Evolutionary conservation across 2,329 filamentous ascomycete species (phyloP), one percentile per base, ranked within the genome.

Genomic region (Claviceps sp.): DNA sequence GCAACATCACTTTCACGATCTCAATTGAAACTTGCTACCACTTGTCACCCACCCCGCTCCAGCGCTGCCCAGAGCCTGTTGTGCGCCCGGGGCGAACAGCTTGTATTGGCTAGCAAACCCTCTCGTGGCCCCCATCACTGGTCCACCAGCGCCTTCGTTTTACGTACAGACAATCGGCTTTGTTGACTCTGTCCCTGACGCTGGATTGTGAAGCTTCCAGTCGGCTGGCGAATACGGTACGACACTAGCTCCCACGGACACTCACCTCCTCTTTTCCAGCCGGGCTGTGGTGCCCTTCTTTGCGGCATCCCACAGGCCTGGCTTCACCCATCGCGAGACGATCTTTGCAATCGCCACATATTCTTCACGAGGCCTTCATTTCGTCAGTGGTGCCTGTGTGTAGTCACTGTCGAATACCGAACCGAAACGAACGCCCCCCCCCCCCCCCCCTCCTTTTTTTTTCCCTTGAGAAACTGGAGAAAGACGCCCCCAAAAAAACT

Each of bases 111-210:
- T 58, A 58, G 56, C 52, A 54, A 52, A 50, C 50, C 56, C 47
- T 54, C 40, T 48, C 55, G 24, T 51, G 37, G 26, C 55, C 57
- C 54, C 45, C 45, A 57, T 58, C 52, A 47, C 56, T 55, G 62
- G 60, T 62, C 64, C 64, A 64, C 63, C 52, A 59, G 57, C 60
- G 59, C 60, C 61, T 60, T 60, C 54, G 54, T 63, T 65, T 67
- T 66, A 67, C 64, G 64, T 67, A 67, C 65, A 61, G 57, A 53
- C 57, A 57, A 53, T 50, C 48, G 55, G 43, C 24, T 51, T 48
- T 50, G 40, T 46, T 48, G 48, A 40, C 38, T 53, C 48, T 48
- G 47, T 47, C 53, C 48, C 18, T 37, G 34, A 47, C 26, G 22
- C 8, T 49, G 26, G 18, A 20, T 7, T 50, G n/a, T n/a, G 37